phyloP scores from a whole-genome alignment of 805 yeast species.

The Barnettozyma siamensis region DNA sequence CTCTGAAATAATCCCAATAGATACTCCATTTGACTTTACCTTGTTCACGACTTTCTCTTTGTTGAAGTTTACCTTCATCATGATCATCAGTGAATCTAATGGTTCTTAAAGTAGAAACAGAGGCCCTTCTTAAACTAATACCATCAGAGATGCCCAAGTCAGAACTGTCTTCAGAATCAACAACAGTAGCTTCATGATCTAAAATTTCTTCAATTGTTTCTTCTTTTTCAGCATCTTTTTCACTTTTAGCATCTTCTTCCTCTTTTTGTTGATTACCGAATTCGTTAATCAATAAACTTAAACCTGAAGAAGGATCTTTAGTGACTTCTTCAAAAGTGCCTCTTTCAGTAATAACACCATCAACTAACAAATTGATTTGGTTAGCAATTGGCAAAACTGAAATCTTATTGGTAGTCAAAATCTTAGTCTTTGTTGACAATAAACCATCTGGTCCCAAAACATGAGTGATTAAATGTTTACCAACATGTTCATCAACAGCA shows the following conservation, averaged over 20 bases:
- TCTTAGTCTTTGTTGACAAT: constrained; percentile 63
- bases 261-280: constrained; percentile 38
- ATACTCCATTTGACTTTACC: constrained; percentile 91
- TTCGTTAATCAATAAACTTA: constrained; percentile 51
- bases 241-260: constrained; percentile 1
- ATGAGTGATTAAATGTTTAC: constrained; percentile 73
- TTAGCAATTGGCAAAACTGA: constrained; percentile 75
- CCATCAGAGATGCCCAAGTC: constrained; percentile 29
- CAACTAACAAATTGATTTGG: constrained; percentile 59
- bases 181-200: constrained; percentile 15
- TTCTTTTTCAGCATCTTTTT: constrained; percentile 26
- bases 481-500: constrained; percentile 98
- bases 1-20: constrained; percentile 76
- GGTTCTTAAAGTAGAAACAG: constrained; percentile 43
- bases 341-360: constrained; percentile 63
- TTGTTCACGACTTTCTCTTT: constrained; percentile 78
- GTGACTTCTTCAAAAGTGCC: constrained; percentile 54
- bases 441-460: constrained; percentile 82
- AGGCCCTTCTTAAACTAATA: constrained; percentile 55
- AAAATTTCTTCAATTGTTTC: constrained; percentile 9
- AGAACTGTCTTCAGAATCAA: constrained; percentile 23
- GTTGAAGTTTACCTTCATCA: constrained; percentile 14
- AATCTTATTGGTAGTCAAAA: constrained; percentile 83
- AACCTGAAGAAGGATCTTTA: constrained; percentile 39
- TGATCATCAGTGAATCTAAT: constrained; percentile 30